Evolutionary conservation across 208 protist species (phyloP).

Genomic region (Lotmaria passim): DNA sequence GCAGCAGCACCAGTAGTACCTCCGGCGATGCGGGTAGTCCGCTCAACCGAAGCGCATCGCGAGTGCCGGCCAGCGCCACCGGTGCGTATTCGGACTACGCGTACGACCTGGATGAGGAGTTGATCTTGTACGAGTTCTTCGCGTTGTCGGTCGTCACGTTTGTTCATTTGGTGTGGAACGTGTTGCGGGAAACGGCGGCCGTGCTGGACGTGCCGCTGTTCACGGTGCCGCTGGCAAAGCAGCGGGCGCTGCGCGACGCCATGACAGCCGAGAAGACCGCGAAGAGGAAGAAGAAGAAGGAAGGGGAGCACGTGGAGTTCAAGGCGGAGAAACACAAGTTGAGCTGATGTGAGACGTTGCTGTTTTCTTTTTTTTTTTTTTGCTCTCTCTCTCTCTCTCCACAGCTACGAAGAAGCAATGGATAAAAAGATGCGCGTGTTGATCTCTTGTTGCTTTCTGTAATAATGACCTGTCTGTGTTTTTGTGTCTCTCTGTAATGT

Average conservation of each 20-base stretch:
- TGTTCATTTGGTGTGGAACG: slow-evolving; percentile 58
- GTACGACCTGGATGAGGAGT: slow-evolving; percentile 56
- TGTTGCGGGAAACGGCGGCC: slow-evolving; percentile 44
- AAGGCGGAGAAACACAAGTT: background rate
- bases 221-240: slow-evolving; percentile 58
- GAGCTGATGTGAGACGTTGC: background rate
- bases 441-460: no score
- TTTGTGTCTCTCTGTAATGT: no score
- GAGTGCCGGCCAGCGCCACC: background rate
- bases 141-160: slow-evolving; percentile 54
- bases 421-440: no score
- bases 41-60: slow-evolving; percentile 6
- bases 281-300: slow-evolving; percentile 12
- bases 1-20: background rate
- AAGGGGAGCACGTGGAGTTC: no score
- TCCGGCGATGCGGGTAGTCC: background rate
- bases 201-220: slow-evolving; percentile 70
- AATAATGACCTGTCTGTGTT: no score
- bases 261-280: slow-evolving; percentile 21
- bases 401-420: no score
- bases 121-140: slow-evolving; percentile 74
- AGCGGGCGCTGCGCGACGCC: slow-evolving; percentile 35
- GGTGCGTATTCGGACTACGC: slow-evolving; percentile 34
- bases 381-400: no score
- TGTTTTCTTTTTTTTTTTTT: background rate